phyloP scores from a whole-genome alignment of 768 basidiomycete genomes.

The Amanita muscaria region DNA sequence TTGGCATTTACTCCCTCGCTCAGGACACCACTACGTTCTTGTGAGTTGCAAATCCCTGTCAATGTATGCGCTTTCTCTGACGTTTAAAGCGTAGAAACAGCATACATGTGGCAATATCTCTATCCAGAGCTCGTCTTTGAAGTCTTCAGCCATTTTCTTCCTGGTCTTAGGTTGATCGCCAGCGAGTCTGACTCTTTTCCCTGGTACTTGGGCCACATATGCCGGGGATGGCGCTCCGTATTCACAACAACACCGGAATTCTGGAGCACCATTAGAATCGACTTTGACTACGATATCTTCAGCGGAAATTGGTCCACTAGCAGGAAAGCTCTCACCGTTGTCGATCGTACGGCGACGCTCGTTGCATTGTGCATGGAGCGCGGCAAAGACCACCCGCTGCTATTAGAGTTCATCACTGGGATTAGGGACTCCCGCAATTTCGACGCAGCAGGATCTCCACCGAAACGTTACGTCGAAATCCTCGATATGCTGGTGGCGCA shows the following conservation, averaged over 20 bases:
- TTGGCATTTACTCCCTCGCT: no score
- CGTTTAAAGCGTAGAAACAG: no score
- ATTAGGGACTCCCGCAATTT: background rate
- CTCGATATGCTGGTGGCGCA: background rate
- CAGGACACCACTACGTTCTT: no score
- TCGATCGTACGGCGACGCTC: background rate
- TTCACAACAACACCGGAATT: background rate
- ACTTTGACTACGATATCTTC: background rate
- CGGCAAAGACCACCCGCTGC: background rate
- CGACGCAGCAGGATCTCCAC: background rate
- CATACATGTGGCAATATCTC: background rate
- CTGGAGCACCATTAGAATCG: background rate
- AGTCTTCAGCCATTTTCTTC: background rate
- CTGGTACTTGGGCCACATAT: slow-evolving; percentile 1
- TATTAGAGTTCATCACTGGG: background rate
- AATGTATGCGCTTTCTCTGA: no score
- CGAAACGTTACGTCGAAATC: background rate
- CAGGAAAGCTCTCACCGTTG: no score
- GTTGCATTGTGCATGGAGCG: background rate
- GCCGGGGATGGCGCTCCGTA: background rate
- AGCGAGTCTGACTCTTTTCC: background rate
- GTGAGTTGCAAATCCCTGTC: no score
- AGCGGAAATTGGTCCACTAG: background rate
- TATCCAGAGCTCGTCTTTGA: background rate
- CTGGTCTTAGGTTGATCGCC: background rate